A percentile compares a stretch with the other conserved stretches of the same genome.
phyloP scores from a whole-genome alignment of 306 rosid species.

The Argentina anserina region DNA sequence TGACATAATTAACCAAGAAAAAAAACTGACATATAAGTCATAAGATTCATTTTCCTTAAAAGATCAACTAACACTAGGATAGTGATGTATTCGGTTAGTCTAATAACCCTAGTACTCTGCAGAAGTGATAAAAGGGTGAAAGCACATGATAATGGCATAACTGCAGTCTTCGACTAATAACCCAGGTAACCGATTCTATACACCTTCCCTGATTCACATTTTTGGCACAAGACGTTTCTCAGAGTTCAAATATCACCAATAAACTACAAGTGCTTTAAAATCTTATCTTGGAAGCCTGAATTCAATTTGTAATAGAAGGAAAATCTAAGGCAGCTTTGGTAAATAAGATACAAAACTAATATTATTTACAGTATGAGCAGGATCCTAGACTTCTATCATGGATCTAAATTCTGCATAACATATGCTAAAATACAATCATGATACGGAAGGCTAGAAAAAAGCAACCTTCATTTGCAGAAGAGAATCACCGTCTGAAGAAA shows the following conservation, averaged over 20 bases:
- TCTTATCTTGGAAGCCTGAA: background rate
- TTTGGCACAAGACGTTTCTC: background rate
- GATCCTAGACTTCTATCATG: conserved; percentile 2
- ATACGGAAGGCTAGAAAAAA: background rate
- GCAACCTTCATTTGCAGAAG: conserved; percentile 13
- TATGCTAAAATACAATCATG: conserved; percentile 2
- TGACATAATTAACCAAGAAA: too few species aligned
- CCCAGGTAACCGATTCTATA: background rate
- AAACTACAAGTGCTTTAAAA: background rate
- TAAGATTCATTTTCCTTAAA: too few species aligned
- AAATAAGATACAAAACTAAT: background rate
- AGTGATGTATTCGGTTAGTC: background rate
- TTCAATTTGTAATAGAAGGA: background rate
- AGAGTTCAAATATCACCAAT: background rate
- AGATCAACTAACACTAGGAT: background rate
- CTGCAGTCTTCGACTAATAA: background rate
- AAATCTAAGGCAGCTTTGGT: background rate
- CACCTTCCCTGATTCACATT: background rate
- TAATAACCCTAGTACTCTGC: background rate
- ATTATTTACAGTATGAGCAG: conserved; percentile 5
- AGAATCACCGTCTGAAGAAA: conserved; percentile 14
- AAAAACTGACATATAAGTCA: too few species aligned
- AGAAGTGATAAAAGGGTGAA: background rate
- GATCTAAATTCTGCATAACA: conserved; percentile 1
- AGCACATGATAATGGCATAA: background rate